Conservation (phyloP, 2,329 filamentous ascomycete genomes). For the Pestalotiopsis sp. region DNA sequence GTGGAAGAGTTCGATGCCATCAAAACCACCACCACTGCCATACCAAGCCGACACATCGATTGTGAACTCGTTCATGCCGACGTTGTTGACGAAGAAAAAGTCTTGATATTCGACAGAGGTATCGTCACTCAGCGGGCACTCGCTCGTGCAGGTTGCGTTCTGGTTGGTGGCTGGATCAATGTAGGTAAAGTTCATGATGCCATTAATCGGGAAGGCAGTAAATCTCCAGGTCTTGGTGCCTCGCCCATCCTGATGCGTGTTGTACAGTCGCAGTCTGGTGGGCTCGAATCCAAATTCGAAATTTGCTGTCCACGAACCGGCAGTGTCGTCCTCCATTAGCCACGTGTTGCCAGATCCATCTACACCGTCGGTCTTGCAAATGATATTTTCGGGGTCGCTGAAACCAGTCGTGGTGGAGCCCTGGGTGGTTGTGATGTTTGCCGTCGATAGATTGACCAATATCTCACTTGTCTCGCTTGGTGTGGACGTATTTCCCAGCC, state of each 20-base stretch:
- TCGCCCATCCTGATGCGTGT: constrained; percentile 80
- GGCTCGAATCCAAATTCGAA: constrained; percentile 86
- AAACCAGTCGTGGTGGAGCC: constrained; percentile 67
- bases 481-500: constrained; percentile 77
- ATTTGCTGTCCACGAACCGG: constrained; percentile 81
- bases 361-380: constrained; percentile 74
- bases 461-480: constrained; percentile 72
- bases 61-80: constrained; percentile 86
- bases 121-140: constrained; percentile 81
- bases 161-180: constrained; percentile 72
- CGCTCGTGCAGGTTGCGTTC: constrained; percentile 73
- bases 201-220: constrained; percentile 80
- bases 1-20: constrained; percentile 85
- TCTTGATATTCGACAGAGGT: constrained; percentile 74
- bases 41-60: constrained; percentile 89
- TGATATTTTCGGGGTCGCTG: constrained; percentile 75
- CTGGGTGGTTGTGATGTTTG: constrained; percentile 69
- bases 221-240: constrained; percentile 89
- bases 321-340: constrained; percentile 73
- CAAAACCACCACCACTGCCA: constrained; percentile 79
- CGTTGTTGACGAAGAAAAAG: constrained; percentile 83
- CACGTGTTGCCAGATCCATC: constrained; percentile 78
- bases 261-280: constrained; percentile 84
- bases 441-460: constrained; percentile 81
- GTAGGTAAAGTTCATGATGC: constrained; percentile 96